phyloP scores from a whole-genome alignment of 768 basidiomycete species.

The Naganishia antarctica region DNA sequence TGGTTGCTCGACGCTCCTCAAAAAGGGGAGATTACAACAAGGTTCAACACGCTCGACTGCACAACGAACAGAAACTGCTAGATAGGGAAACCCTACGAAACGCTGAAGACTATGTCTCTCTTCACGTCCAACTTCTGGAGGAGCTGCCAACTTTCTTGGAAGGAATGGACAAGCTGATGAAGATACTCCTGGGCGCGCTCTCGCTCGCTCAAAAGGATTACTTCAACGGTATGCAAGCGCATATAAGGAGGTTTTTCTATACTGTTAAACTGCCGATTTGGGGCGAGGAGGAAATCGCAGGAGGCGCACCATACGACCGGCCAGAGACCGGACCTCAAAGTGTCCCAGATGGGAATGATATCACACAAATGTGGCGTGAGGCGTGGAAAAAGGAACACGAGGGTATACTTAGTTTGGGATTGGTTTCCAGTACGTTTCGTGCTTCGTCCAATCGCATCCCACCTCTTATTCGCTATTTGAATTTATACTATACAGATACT shows the following conservation, averaged over 20 bases:
- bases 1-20: conserved; percentile 39
- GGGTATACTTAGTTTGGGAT: neutral
- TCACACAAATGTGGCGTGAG: neutral
- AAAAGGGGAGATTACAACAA: conserved; percentile 42
- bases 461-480: neutral
- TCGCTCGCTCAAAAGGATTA: conserved; percentile 17
- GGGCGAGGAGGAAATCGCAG: neutral
- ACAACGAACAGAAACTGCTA: conserved; percentile 32
- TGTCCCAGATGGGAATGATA: neutral
- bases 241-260: conserved; percentile 14
- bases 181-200: conserved; percentile 5
- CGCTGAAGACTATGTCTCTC: conserved; percentile 45
- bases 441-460: no score
- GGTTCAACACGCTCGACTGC: conserved; percentile 29
- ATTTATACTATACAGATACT: neutral
- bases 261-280: conserved; percentile 12
- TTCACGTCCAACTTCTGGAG: conserved; percentile 48
- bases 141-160: conserved; percentile 47
- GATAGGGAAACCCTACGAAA: conserved; percentile 39
- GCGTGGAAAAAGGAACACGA: conserved; percentile 7
- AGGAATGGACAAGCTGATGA: conserved; percentile 36
- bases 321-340: neutral
- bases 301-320: neutral
- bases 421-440: neutral
- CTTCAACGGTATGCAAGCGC: conserved; percentile 20